Percentiles rank a stretch among this genome's conserved stretches.
Conservation (phyloP, 371 early-diverging fungal species). For the Batkoa obscura region DNA sequence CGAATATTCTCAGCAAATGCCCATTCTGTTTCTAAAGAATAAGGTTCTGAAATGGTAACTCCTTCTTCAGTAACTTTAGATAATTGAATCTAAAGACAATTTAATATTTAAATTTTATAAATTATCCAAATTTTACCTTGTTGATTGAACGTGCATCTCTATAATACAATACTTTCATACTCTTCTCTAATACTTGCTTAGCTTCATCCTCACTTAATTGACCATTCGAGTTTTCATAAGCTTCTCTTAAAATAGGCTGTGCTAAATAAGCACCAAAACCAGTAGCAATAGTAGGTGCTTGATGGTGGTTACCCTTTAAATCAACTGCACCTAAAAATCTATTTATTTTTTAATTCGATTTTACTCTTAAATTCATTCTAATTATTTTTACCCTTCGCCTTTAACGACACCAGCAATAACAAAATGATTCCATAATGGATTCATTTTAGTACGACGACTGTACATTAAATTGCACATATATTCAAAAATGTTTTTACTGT, state of each 20-base stretch:
- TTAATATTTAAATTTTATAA: slow-evolving; percentile 2
- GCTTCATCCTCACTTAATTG: slow-evolving; percentile 87
- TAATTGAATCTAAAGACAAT: slow-evolving; percentile 51
- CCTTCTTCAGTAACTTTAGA: slow-evolving; percentile 74
- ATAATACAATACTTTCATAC: slow-evolving; percentile 91
- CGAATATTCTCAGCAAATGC: slow-evolving; percentile 70
- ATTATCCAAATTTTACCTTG: slow-evolving; percentile 32
- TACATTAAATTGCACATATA: slow-evolving; percentile 90
- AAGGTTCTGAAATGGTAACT: slow-evolving; percentile 69
- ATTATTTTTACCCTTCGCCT: slow-evolving; percentile 25
- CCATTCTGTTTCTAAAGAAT: slow-evolving; percentile 85
- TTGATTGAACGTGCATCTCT: slow-evolving; percentile 92
- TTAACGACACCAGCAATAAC: slow-evolving; percentile 81
- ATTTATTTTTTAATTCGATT: slow-evolving; percentile 5
- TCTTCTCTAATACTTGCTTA: slow-evolving; percentile 62
- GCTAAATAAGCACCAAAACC: slow-evolving; percentile 94
- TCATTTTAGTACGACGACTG: slow-evolving; percentile 69
- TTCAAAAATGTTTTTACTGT: slow-evolving; percentile 72
- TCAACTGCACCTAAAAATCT: slow-evolving; percentile 93
- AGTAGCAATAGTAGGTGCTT: slow-evolving; percentile 82
- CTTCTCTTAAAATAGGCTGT: slow-evolving; percentile 87
- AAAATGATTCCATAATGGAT: slow-evolving; percentile 92
- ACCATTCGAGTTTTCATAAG: slow-evolving; percentile 69
- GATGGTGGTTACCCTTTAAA: slow-evolving; percentile 89
- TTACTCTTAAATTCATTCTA: background rate